Base-by-base conservation (phyloP, 495 filamentous ascomycete species). In the Talaromyces proteolyticus region DNA sequence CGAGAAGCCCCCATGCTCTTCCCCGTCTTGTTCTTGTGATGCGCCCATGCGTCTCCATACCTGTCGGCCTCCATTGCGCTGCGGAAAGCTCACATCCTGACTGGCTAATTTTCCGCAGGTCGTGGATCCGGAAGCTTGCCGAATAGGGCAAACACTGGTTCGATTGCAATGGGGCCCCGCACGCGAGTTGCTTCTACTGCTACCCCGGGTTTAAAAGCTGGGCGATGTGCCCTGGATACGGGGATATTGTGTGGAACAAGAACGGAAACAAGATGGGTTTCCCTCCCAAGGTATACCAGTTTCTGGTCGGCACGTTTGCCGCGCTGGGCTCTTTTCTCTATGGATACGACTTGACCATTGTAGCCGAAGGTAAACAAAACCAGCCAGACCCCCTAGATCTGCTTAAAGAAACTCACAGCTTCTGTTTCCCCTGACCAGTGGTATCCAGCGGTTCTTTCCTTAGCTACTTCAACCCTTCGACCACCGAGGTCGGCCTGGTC, bases 251-350 rank as follows among this genome's bases (percentile, higher is more conserved):
- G n/a, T n/a, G n/a, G n/a, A n/a, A n/a, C n/a, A n/a, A n/a, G n/a
- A n/a, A n/a, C 26, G 40, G 14, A 43, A 20, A 12, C 26, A 49
- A 37, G 18, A 69, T 70, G 67, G 60, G 62, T 38, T 53, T 70
- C 41, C 62, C 64, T 38, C 67, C 67, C 2, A 69, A 68, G 53
- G 58, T 61, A 53, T 69, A 68, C 47, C 66, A 74, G 57, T 74
- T 77, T 55, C 66, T 79, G 29, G 70, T 78, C 24, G 69, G 77
- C 59, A 64, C 74, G 14, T 82, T 82, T 55, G 79, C 76, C 47
- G 78, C 75, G n/a, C 63, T 82, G 43, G 79, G 78, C 4, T 80
- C 76, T 11, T 74, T 82, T 45, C 63, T 80, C n/a, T 81, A 68
- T 55, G 80, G 79, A 23, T 79, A 70, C 53, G 67, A 70, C 47